phyloP scores from a whole-genome alignment of 257 asterid species.

The Rhazya stricta region DNA sequence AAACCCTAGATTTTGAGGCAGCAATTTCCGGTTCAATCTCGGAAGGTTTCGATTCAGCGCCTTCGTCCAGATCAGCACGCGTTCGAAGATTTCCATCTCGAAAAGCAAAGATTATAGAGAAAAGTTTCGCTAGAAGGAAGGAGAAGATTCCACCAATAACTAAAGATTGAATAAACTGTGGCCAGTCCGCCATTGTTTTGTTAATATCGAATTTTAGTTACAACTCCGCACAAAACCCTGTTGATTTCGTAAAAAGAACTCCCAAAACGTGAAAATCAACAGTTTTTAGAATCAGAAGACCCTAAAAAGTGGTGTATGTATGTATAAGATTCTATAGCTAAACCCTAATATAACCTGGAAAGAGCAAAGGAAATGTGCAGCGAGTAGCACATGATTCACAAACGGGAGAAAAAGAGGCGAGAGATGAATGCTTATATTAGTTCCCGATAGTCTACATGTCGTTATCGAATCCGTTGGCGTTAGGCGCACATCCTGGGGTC shows the following conservation, averaged over 20 bases:
- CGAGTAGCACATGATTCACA: not conserved
- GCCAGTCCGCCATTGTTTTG: constrained; percentile 65
- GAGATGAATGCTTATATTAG: not conserved
- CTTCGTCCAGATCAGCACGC: constrained; percentile 50
- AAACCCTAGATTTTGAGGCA: constrained; percentile 23
- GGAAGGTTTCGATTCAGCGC: constrained; percentile 15
- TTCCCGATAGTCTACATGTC: not conserved
- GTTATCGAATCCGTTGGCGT: not conserved
- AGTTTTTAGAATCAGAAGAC: not conserved
- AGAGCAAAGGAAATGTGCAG: not conserved
- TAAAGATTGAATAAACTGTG: constrained; percentile 54
- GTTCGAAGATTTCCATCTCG: constrained; percentile 84
- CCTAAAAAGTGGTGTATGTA: not conserved
- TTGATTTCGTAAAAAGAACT: not conserved
- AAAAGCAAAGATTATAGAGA: constrained; percentile 77
- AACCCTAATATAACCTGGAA: not conserved
- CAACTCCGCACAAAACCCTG: not conserved
- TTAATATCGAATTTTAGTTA: not conserved
- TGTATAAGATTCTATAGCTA: not conserved
- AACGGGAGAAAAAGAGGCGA: not conserved
- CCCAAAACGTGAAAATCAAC: not conserved
- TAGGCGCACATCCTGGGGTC: not conserved
- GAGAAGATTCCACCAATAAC: constrained; percentile 74
- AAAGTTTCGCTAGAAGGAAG: constrained; percentile 82
- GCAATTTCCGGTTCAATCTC: constrained; percentile 17